phyloP scores from a whole-genome alignment of 2,329 filamentous ascomycete species.

The Colletotrichum phormii region DNA sequence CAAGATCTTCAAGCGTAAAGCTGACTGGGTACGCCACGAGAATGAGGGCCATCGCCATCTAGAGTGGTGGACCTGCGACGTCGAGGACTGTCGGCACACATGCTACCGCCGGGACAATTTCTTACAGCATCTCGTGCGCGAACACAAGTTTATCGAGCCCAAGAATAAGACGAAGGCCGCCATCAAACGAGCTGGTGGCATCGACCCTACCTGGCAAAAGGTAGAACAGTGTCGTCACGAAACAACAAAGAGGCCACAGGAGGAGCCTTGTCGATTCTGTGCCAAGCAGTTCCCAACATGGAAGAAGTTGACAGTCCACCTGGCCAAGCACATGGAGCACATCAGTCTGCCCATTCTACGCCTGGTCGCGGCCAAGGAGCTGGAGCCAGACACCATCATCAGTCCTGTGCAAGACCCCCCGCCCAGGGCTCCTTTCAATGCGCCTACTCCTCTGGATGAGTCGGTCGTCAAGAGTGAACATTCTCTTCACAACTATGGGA shows the following conservation, averaged over 20 bases:
- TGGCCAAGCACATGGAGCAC: constrained; percentile 94
- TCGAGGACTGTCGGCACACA: constrained; percentile 82
- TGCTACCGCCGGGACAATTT: constrained; percentile 95
- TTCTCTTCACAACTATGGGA: constrained; percentile 23
- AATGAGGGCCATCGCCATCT: constrained; percentile 91
- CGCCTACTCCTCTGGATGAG: constrained; percentile 45
- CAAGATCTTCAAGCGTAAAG: constrained; percentile 95
- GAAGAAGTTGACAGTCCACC: constrained; percentile 94
- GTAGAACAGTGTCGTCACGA: constrained; percentile 83
- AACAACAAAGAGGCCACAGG: constrained; percentile 72
- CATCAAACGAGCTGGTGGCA: constrained; percentile 67
- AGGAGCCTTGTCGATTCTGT: constrained; percentile 90
- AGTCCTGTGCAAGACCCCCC: constrained; percentile 73
- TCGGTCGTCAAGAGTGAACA: constrained; percentile 45
- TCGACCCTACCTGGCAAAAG: constrained; percentile 79
- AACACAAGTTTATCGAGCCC: constrained; percentile 88
- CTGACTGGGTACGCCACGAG: constrained; percentile 95
- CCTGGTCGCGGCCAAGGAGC: constrained; percentile 63
- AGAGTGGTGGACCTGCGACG: constrained; percentile 90
- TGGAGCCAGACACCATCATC: constrained; percentile 73
- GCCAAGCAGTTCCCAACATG: constrained; percentile 83
- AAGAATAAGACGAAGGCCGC: constrained; percentile 80
- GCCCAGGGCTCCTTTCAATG: constrained; percentile 48
- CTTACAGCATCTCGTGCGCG: constrained; percentile 88
- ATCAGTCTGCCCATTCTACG: constrained; percentile 84